Base-by-base conservation (phyloP, 768 basidiomycete species). In the Lanmaoa pseudosensibilis region DNA sequence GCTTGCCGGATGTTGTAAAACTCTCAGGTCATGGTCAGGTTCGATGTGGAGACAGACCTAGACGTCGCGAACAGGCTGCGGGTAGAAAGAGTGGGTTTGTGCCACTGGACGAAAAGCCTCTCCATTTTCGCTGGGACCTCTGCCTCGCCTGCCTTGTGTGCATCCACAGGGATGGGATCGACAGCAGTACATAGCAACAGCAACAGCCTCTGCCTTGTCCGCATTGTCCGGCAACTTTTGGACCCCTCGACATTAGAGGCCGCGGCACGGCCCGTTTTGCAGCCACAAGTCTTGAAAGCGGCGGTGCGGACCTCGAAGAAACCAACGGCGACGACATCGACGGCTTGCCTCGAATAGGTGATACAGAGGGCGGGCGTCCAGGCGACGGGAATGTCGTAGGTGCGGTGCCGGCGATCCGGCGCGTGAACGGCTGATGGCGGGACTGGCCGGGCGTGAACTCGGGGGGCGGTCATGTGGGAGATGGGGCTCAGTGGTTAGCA, bases 231-330 rank as follows among this genome's bases (percentile, higher is more conserved):
- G 16, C n/a, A 36, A 13, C 30, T 19, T 46, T 59, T 1, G 27
- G 30, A 7, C 18, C 46, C 19, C 10, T 46, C 3, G 44, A n/a
- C n/a, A 52, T 11, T 3, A 56, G 46, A 10, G 69, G 76, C 2
- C 74, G 63, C 40, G 69, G 70, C 4, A 61, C 68, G 23, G 52
- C 57, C 7, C 72, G 74, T 21, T 88, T 78, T 1, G 80, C 83
- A 46, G 85, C 80, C 0, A 87, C 88, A 44, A 87, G 75, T 40
- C 85, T 78, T 0, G 88, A 87, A 25, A 90, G 69, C 2, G 87
- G 88, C 0, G 88, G 87, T 7, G 75, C 73, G 1, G 73, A 56
- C 33, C 77, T 64, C 32, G 73, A 72, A 4, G 74, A 67, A n/a
- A 63, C 69, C 46, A 77, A 58, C 0, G 69, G 73, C 19, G 74